Base-by-base conservation (phyloP, 805 yeast genomes). In the Pichia californica region DNA sequence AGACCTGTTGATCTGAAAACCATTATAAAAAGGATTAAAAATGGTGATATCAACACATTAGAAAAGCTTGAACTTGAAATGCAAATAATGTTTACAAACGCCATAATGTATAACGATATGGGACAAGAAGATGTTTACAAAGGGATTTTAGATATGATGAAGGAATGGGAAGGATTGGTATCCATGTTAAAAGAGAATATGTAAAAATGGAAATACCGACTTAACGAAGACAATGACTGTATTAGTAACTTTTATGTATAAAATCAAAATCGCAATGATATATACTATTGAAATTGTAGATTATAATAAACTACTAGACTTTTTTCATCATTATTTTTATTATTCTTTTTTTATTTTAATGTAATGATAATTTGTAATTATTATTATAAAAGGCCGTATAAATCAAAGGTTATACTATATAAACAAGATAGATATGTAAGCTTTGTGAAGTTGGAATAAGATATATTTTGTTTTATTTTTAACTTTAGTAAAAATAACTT, bases 11-110 rank as follows among this genome's bases (percentile, higher is more conserved):
- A 86, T 58, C 61, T 85, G 49, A 81, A 83, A 54, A 75, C 78
- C 6, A 76, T 86, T 32, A 68, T 74, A 47, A 69, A 70, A 36
- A 71, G 68, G 51, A 71, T 85, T 25, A 79, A 79, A 48, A 77
- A 77, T 40, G 81, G 79, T 0, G 69, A 72, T 43, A 73, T 85
- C 33, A 68, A 71, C 29, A 57, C 59, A 15, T 61, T 64, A 10
- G 66, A 58, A 19, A 79, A 81, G 45, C 64, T 86, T 19, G 87
- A 85, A 51, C 66, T 83, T 40, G 86, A 82, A 48, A 67, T 86
- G 35, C 71, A 81, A 66, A 66, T 81, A 46, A 83, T 86, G 93
- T 83, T 82, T 63, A 83, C 91, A 40, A 86, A 86, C 59, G 86
- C 91, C 15, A 73, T 85, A 15, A 86, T 86, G 93, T 86, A 80